These are phyloP conservation scores for Zalaria obscura DNA, from an alignment of 2,329 filamentous ascomycete genomes.

Conservation along the genomic window DNA sequence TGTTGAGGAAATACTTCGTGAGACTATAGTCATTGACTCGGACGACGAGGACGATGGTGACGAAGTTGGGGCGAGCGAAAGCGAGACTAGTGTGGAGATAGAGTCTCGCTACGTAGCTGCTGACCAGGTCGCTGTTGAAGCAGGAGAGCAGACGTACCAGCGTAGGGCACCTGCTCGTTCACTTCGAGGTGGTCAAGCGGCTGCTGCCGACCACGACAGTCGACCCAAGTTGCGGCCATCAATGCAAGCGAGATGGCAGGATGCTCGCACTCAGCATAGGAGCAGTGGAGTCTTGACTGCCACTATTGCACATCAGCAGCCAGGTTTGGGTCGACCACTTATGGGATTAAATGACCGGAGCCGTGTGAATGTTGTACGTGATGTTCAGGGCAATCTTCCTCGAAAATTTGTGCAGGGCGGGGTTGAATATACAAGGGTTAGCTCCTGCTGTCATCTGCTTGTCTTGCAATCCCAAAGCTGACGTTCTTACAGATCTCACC, in stretches of 20 bases:
- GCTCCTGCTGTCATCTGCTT: background rate
- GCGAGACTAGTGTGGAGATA: conserved; percentile 4
- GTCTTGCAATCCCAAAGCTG: too few species aligned
- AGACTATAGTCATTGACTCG: conserved; percentile 50
- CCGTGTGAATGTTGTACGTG: conserved; percentile 3
- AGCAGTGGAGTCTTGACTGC: too few species aligned
- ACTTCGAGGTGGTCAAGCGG: too few species aligned
- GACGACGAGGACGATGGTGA: conserved; percentile 37
- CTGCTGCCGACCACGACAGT: background rate
- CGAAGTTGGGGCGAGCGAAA: conserved; percentile 1
- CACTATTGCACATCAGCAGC: too few species aligned
- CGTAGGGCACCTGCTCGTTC: background rate
- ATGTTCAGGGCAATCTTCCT: conserved; percentile 3
- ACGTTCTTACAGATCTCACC: too few species aligned
- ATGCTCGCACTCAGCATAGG: background rate
- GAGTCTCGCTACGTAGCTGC: conserved; percentile 3
- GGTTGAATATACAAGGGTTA: conserved; percentile 4
- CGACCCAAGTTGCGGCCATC: background rate
- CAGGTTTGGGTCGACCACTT: too few species aligned
- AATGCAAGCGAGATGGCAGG: conserved; percentile 1
- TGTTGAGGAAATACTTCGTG: conserved; percentile 47
- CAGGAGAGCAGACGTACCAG: background rate
- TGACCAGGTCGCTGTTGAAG: conserved; percentile 2
- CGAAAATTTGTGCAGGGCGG: conserved; percentile 1
- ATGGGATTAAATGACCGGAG: background rate